These are phyloP conservation scores for Ophiostoma piceae DNA, from an alignment of 2,329 filamentous ascomycete genomes.

Conservation along the genomic window DNA sequence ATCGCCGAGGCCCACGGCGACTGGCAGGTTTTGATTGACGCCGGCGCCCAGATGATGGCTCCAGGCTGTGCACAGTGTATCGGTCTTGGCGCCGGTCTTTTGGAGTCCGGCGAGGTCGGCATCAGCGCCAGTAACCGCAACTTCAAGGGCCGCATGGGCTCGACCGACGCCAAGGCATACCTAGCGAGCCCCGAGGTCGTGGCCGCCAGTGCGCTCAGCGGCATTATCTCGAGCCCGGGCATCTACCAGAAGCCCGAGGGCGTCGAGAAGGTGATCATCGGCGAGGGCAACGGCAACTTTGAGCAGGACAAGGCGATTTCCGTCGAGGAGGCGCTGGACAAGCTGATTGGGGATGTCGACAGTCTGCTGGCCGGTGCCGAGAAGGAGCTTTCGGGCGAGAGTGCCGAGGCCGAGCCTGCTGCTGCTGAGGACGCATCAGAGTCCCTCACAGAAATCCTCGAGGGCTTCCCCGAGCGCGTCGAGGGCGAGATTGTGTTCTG, in stretches of 20 bases:
- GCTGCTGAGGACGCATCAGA: constrained; percentile 14
- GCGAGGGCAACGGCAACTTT: constrained; percentile 30
- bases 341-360: constrained; percentile 65
- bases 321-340: constrained; percentile 65
- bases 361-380: constrained; percentile 49
- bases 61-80: constrained; percentile 82
- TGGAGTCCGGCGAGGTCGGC: constrained; percentile 80
- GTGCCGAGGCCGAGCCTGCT: constrained; percentile 32
- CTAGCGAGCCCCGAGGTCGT: constrained; percentile 87
- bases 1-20: constrained; percentile 74
- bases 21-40: constrained; percentile 77
- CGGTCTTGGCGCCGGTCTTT: constrained; percentile 64
- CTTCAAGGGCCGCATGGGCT: constrained; percentile 88
- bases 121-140: constrained; percentile 82
- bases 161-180: constrained; percentile 72
- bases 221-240: constrained; percentile 69
- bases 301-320: constrained; percentile 25
- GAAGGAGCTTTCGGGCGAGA: constrained; percentile 35
- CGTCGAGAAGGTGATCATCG: constrained; percentile 36
- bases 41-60: constrained; percentile 67
- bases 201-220: constrained; percentile 74
- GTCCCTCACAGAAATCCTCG: constrained; percentile 62
- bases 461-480: constrained; percentile 80
- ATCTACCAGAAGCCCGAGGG: constrained; percentile 57
- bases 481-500: constrained; percentile 83